A percentile compares a stretch with the other conserved stretches of the same genome.
These are phyloP conservation scores for Mucor circinelloides DNA, from an alignment of 371 early-diverging fungal species.

Conservation along the genomic window DNA sequence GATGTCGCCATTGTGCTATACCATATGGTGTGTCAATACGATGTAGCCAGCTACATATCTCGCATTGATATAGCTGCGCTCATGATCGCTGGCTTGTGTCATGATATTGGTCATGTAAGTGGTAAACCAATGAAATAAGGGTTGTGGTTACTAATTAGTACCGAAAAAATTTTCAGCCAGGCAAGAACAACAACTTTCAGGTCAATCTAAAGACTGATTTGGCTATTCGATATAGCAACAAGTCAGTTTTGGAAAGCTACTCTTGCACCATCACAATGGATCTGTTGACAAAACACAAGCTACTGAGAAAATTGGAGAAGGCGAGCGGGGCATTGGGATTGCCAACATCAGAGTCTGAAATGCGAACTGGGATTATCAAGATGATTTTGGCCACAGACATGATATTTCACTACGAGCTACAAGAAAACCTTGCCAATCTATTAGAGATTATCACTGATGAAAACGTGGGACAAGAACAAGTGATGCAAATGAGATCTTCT, in stretches of 20 bases:
- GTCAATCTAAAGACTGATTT: conserved; percentile 81
- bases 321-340: conserved; percentile 33
- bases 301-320: conserved; percentile 51
- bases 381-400: conserved; percentile 89
- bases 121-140: conserved; percentile 5
- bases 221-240: conserved; percentile 68
- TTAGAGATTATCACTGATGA: conserved; percentile 32
- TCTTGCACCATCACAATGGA: conserved; percentile 77
- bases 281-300: conserved; percentile 67
- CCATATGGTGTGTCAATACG: conserved; percentile 69
- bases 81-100: conserved; percentile 85
- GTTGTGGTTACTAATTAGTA: background rate
- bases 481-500: background rate
- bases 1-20: conserved; percentile 85
- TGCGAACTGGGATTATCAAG: conserved; percentile 56
- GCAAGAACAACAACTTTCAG: conserved; percentile 88
- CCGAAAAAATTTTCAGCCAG: conserved; percentile 62
- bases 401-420: conserved; percentile 83
- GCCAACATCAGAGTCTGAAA: conserved; percentile 51
- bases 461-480: conserved; percentile 2
- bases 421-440: conserved; percentile 61
- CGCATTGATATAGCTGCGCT: conserved; percentile 72
- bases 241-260: conserved; percentile 85
- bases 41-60: conserved; percentile 64
- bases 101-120: conserved; percentile 91